Base-by-base conservation (phyloP, 257 asterid species). In the Mitragyna speciosa region DNA sequence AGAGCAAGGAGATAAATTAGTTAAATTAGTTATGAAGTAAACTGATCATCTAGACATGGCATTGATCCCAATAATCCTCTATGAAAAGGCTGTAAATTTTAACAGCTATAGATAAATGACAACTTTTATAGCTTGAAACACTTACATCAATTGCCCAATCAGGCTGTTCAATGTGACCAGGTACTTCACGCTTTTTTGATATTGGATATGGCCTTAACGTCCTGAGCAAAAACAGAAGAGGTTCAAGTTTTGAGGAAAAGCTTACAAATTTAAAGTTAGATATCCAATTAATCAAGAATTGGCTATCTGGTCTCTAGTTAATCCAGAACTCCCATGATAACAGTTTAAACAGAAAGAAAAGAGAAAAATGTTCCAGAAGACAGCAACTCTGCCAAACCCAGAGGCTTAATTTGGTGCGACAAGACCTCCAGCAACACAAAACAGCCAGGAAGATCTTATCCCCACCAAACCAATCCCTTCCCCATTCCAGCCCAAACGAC, bases 81-180 rank as follows among this genome's bases (percentile, higher is more conserved):
- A 17, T 17, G 39, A 36, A 33, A 6, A 33, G 1, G 56, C 17
- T 28, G 7, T 11, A 64, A 12, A 26, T 4, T 51, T 14, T 12
- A 28, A 22, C 20, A 75, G 71, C 10, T 7, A 51, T 24, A 14
- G 30, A 17, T 36, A 16, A 47, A 65, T 26, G 7, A 16, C 20
- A 33, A 71, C 39, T 31, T 67, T 78, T 67, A n/a, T 15, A 74
- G 81, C 63, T 63, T 76, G 43, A 73, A 73, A 81, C 83, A 80
- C 97, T 88, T 78, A 94, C 99, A 82, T 94, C 98, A 81, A 75
- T 75, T 72, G 99, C 96, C 99, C 99, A 96, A 82, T 96, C 99
- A 81, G 99, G 99, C 73, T 39, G 90, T 59, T 94, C 98, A 82
- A 96, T 85, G 84, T 91, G 89, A 82, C 82, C 91, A 85, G 97